Conservation (phyloP, 768 basidiomycete species). For the Auricularia heimuer region DNA sequence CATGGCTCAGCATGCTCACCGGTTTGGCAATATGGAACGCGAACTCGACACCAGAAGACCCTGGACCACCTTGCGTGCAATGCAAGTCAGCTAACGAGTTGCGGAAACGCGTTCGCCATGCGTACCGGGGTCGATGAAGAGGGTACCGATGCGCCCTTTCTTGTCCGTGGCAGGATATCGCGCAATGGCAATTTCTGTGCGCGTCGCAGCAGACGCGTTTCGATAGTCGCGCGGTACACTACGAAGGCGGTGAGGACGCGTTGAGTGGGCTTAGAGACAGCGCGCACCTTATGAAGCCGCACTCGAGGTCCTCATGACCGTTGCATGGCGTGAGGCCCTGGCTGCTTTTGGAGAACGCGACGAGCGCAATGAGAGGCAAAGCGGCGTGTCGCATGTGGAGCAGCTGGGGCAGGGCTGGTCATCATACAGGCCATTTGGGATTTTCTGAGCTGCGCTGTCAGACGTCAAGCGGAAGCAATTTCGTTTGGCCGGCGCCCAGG, state of each 20-base stretch:
- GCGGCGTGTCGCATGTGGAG: no score
- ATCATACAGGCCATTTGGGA: no score
- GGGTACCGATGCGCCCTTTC: not conserved
- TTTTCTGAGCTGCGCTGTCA: no score
- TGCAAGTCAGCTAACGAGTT: not conserved
- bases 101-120: not conserved
- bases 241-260: not conserved
- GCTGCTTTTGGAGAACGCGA: not conserved
- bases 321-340: not conserved
- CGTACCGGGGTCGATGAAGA: not conserved
- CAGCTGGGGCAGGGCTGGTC: no score
- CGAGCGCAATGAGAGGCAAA: no score
- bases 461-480: no score
- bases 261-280: not conserved
- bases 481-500: no score
- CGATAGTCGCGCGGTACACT: not conserved
- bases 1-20: not conserved
- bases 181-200: not conserved
- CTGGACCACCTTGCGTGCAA: not conserved
- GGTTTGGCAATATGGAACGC: not conserved
- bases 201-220: not conserved
- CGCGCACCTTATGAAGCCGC: not conserved
- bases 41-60: not conserved
- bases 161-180: not conserved
- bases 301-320: not conserved